Evolutionary conservation across 2,329 filamentous ascomycete genomes (phyloP).

Genomic region (Fusarium kyushuense): DNA sequence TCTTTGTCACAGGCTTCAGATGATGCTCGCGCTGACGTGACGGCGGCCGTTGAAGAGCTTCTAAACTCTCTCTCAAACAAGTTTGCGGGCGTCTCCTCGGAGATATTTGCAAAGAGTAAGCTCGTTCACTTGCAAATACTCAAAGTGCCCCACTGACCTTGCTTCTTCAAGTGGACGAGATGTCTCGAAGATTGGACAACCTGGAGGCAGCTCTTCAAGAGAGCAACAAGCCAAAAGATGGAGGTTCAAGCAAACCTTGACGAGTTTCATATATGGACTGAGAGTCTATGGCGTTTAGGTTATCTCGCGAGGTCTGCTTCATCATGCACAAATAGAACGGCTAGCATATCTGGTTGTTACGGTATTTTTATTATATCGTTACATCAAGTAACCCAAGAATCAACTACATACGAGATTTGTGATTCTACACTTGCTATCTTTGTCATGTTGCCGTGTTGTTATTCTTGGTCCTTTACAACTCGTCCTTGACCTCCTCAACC

Average conservation of each 20-base stretch:
- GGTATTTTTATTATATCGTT: conserved; percentile 36
- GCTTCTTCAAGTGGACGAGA: conserved; percentile 85
- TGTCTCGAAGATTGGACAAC: conserved; percentile 86
- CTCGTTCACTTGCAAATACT: conserved; percentile 27
- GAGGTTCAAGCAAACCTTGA: conserved; percentile 53
- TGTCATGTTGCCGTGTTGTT: conserved; percentile 12
- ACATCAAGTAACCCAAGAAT: conserved; percentile 37
- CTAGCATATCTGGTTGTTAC: conserved; percentile 16
- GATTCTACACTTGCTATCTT: conserved; percentile 24
- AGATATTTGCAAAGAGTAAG: conserved; percentile 90
- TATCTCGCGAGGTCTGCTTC: conserved; percentile 29
- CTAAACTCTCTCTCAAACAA: conserved; percentile 87
- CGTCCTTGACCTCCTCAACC: conserved; percentile 69
- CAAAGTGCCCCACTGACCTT: conserved; percentile 24
- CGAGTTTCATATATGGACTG: conserved; percentile 1
- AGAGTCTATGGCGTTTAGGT: conserved; percentile 26
- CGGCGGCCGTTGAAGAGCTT: conserved; percentile 85
- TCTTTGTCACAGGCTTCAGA: conserved; percentile 54
- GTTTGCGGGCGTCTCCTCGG: conserved; percentile 84
- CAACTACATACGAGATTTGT: conserved; percentile 33
- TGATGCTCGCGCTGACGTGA: conserved; percentile 72
- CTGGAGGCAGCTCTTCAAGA: conserved; percentile 79
- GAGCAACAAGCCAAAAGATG: conserved; percentile 60
- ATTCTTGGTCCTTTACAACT: conserved; percentile 51
- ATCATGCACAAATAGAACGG: conserved; percentile 26